phyloP scores from a whole-genome alignment of 495 filamentous ascomycete species.

The Daldinia loculata region DNA sequence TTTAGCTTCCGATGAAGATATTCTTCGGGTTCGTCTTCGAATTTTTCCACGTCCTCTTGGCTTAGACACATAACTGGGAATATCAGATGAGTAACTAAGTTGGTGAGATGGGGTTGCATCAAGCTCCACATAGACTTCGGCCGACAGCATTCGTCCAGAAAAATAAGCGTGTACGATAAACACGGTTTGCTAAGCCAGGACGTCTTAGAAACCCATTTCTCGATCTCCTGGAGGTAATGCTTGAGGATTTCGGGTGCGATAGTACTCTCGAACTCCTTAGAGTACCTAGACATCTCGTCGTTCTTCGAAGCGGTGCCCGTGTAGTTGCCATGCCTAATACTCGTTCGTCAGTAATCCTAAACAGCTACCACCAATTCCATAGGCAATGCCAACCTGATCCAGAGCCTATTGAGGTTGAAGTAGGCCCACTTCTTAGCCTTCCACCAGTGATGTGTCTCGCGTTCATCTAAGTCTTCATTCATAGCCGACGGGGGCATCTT shows the following conservation, averaged over 20 bases:
- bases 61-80: constrained; percentile 95
- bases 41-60: constrained; percentile 91
- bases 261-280: constrained; percentile 87
- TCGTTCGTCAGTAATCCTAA: constrained; percentile 39
- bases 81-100: constrained; percentile 88
- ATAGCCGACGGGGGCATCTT: constrained; percentile 79
- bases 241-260: constrained; percentile 96
- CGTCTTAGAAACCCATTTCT: constrained; percentile 96
- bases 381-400: constrained; percentile 73
- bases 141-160: constrained; percentile 96
- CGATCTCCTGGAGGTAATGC: constrained; percentile 89
- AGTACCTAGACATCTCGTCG: constrained; percentile 77
- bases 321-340: constrained; percentile 85
- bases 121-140: constrained; percentile 96
- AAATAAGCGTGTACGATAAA: constrained; percentile 88
- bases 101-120: constrained; percentile 91
- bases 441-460: constrained; percentile 97
- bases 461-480: constrained; percentile 82
- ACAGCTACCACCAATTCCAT: not conserved
- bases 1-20: constrained; percentile 97
- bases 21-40: constrained; percentile 91
- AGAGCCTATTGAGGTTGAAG: constrained; percentile 94
- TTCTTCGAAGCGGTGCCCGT: constrained; percentile 67
- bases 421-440: constrained; percentile 99
- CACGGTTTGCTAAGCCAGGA: constrained; percentile 94